Base-by-base conservation (phyloP, 1,139 yeast species). In the Pneumocystis oryctolagi region DNA sequence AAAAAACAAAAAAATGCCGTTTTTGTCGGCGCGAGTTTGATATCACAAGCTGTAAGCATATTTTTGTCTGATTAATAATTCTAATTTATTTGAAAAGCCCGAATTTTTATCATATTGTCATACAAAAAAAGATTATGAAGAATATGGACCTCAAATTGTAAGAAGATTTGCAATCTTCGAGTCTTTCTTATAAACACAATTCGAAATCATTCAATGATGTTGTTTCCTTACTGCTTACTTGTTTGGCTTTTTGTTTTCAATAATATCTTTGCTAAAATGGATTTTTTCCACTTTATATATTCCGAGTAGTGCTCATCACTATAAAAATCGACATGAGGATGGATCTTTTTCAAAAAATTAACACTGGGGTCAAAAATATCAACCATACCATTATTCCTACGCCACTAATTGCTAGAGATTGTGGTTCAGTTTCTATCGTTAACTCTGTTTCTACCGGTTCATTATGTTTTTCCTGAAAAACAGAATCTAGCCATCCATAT, bases 1-100 rank as follows among this genome's bases (percentile, higher is more conserved):
- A 89, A 92, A 79, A 87, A 94, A 76, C 99, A 94, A 78, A 82
- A 96, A 73, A 89, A 92, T 72, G 99, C 99, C 8, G 99, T 94
- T 65, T 94, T 98, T 98, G 94, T 90, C 73, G 99, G 99, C 69
- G 99, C 98, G 67, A 87, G 96, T 28, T 79, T 94, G 70, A 81
- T 94, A 73, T 97, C 99, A 1, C 97, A 90, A 76, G 94, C 99
- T 25, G 84, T 64, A 59, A 18, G 32, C 14, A 39, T 39, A 3
- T 20, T 6, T 30, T 5, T 35, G 9, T 32, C 5, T 14, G 28
- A 18, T 32, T 39, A 8, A 40, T 58, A 39, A 42, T 32, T 20
- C 53, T 60, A 30, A 61, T 31, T 5, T 12, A 55, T 18, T 55
- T n/a, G n/a, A 25, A 37, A 56, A 66, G 66, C 66, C 96, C 18